These are phyloP conservation scores for Wickerhamiella infanticola DNA, from an alignment of 1,139 yeast genomes.

Conservation along the genomic window DNA sequence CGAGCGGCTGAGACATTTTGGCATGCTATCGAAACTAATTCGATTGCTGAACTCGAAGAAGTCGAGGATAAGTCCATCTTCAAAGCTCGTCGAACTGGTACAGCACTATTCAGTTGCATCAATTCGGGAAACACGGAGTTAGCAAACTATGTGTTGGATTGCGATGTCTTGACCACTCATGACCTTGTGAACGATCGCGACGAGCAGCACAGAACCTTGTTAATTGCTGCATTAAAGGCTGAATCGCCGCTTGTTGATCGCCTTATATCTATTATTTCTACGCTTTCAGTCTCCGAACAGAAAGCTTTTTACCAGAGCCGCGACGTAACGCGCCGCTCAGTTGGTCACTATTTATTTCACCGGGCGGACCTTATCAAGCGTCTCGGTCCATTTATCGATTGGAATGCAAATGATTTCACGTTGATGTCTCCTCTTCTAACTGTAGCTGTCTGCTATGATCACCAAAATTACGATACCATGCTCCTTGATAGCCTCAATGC, in stretches of 20 bases:
- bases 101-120: not conserved
- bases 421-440: slow-evolving; percentile 73
- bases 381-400: slow-evolving; percentile 37
- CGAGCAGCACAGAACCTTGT: slow-evolving; percentile 36
- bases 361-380: slow-evolving; percentile 32
- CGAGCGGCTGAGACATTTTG: slow-evolving; percentile 38
- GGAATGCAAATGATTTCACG: slow-evolving; percentile 53
- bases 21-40: slow-evolving; percentile 29
- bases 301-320: slow-evolving; percentile 33
- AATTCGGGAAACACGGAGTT: not conserved
- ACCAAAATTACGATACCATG: slow-evolving; percentile 40
- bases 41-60: slow-evolving; percentile 17
- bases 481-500: slow-evolving; percentile 20
- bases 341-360: slow-evolving; percentile 56
- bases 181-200: slow-evolving; percentile 35
- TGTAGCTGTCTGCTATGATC: slow-evolving; percentile 70
- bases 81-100: not conserved
- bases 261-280: slow-evolving; percentile 33
- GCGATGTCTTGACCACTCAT: slow-evolving; percentile 29
- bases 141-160: not conserved
- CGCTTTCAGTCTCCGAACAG: slow-evolving; percentile 33
- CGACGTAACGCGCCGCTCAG: slow-evolving; percentile 39
- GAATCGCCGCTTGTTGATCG: slow-evolving; percentile 35
- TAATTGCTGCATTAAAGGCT: slow-evolving; percentile 44
- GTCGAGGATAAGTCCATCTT: slow-evolving; percentile 10